Base-by-base conservation (phyloP, 1,284 basidiomycete genomes). In the Takashimella koratensis region DNA sequence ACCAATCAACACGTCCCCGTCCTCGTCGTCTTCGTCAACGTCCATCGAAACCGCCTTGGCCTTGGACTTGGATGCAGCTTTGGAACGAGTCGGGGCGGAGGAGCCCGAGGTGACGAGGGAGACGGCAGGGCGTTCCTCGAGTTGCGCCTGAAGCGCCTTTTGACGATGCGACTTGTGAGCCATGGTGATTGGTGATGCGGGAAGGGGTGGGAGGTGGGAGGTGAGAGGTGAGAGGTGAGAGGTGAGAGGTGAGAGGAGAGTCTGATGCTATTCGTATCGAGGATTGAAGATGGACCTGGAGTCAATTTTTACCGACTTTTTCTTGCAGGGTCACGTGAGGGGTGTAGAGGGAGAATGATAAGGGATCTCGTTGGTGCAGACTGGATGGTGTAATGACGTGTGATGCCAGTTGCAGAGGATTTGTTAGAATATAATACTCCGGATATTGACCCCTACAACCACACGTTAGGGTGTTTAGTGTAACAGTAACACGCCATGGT, bases 161-260 rank as follows among this genome's bases (percentile, higher is more conserved):
- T 74, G 70, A 46, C 75, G 61, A 56, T 76, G 75, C 12, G 75
- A 76, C 62, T 75, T 76, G 67, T 74, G 72, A 11, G 72, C 72
- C 72, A 74, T 74, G 11, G 23, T 67, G 55, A 44, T 16, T 43
- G 42, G 42, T 12, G 13, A 21, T 43, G 13, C 8, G 42, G 42
- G 42, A 43, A n/a, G 8, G 42, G 16, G 43, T 46, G 48, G 12
- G 36, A 43, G 22, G 24, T 43, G 42, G 20, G 13, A 8, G 30
- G n/a, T 39, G 30, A 10, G 30, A n/a, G 30, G n/a, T 39, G 30
- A 39, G 8, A 39, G 30, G 10, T 39, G 30, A n/a, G 30, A 10
- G 43, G 13, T 16, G 39, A n/a, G n/a, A n/a, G n/a, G n/a, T n/a
- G n/a, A n/a, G n/a, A n/a, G n/a, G n/a, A n/a, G n/a, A n/a, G n/a